Evolutionary conservation across 116 monocot species (phyloP).

Genomic region (Papilionanthe hybrid): DNA sequence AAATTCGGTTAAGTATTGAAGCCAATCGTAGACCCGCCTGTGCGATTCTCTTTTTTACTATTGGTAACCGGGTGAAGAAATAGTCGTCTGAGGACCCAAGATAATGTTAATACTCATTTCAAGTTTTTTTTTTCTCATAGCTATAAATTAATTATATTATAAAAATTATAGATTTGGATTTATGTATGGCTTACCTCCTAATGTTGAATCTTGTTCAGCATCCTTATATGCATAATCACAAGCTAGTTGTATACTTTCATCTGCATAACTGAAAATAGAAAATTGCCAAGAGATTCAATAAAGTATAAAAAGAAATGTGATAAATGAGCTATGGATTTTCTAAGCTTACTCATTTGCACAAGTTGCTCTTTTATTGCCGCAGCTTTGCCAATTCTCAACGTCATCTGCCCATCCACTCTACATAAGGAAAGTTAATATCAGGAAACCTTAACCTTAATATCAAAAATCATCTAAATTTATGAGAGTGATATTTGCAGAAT

Average conservation of each 20-base stretch:
- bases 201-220: constrained; percentile 32
- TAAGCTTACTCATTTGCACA: constrained; percentile 35
- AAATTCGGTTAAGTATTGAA: constrained; percentile 35
- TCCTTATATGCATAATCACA: constrained; percentile 44
- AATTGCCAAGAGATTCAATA: not conserved
- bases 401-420: constrained; percentile 34
- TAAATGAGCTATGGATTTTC: not conserved
- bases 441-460: too few species aligned
- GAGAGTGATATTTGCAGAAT: too few species aligned
- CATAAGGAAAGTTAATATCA: not conserved
- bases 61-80: constrained; percentile 30
- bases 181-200: constrained; percentile 22
- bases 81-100: constrained; percentile 26
- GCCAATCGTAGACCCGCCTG: constrained; percentile 39
- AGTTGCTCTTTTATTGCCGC: constrained; percentile 14
- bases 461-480: too few species aligned
- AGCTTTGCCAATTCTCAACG: constrained; percentile 26
- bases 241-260: constrained; percentile 30
- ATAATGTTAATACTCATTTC: not conserved
- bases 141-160: not conserved
- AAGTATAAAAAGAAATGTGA: not conserved
- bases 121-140: not conserved
- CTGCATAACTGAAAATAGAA: constrained; percentile 26
- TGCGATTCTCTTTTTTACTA: constrained; percentile 38
- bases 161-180: too few species aligned